These are phyloP conservation scores for Hemileccinum rubropunctum DNA, from an alignment of 768 basidiomycete species.

Conservation along the genomic window DNA sequence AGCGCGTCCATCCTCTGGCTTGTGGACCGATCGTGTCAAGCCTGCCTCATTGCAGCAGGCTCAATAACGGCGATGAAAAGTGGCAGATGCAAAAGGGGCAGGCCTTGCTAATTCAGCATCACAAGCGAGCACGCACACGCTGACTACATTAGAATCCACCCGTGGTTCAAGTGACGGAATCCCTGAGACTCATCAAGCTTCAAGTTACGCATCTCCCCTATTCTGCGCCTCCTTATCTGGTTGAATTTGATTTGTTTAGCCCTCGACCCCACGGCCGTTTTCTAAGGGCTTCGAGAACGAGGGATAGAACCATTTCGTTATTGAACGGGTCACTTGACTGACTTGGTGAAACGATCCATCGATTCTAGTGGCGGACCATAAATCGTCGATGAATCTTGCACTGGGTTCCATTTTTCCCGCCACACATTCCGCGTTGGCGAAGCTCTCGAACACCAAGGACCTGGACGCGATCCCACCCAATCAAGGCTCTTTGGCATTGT, in stretches of 20 bases:
- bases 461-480: conserved; percentile 43
- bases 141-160: conserved; percentile 5
- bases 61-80: conserved; percentile 16
- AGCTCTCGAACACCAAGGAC: conserved; percentile 44
- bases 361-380: conserved; percentile 60
- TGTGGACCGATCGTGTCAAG: conserved; percentile 6
- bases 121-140: background rate
- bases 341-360: conserved; percentile 62
- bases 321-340: conserved; percentile 50
- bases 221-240: conserved; percentile 7
- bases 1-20: conserved; percentile 5
- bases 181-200: conserved; percentile 45
- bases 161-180: conserved; percentile 25
- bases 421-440: conserved; percentile 46
- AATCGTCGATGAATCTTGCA: conserved; percentile 51
- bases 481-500: conserved; percentile 47
- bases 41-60: conserved; percentile 15
- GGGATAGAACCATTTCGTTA: conserved; percentile 42
- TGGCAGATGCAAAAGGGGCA: conserved; percentile 7
- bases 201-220: conserved; percentile 12
- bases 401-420: conserved; percentile 50
- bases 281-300: conserved; percentile 48
- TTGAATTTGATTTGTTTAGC: conserved; percentile 33
- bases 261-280: conserved; percentile 51
- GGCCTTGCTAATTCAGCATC: conserved; percentile 4